Evolutionary conservation across 495 filamentous ascomycete genomes (phyloP), one percentile per base, ranked within the genome.

Genomic region (Cairneyella variabilis): DNA sequence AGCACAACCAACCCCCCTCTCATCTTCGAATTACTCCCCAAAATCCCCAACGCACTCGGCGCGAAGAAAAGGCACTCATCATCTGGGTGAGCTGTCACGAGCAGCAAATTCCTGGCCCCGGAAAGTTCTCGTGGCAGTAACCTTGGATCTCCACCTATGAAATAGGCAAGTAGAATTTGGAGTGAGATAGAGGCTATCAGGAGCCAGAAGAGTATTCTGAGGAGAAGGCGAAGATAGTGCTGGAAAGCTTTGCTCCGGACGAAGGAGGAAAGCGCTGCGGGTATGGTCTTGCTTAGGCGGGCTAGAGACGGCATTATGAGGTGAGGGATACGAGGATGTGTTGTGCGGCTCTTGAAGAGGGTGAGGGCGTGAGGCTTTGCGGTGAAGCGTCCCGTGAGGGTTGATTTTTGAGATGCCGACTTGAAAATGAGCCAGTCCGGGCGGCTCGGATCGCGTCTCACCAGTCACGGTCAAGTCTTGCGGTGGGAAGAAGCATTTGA

Each of bases 41-140:
- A 59, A n/a, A 68, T 54, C n/a, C 68, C 64, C 25, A 73, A 37
- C 8, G 71, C 69, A 60, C 62, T 71, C 10, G 70, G 70, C 1
- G 66, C 43, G 47, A 73, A 73, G 50, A 73, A 73, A 12, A 73
- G 60, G 34, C 69, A 71, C 51, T 73, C 70, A 41, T 73, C 70
- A 57, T 73, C 70, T 4, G 70, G 70, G 56, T 73, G 70, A 1
- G 70, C 70, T 28, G 68, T 70, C 16, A 73, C 66, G 51, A 73
- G 57, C 30, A 73, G 43, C 1, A 70, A 59, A 53, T 68, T 73
- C 36, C 63, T 66, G 41, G 70, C 65, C 43, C 50, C 46, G 8
- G 63, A 60, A 14, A 73, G 64, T 38, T 69, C 62, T 6, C 63
- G 63, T 8, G 70, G 70, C 0, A 73, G 59, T 34, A 73, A 57